Base-by-base conservation (phyloP, 2,329 filamentous ascomycete genomes). In the Fusarium sp. region DNA sequence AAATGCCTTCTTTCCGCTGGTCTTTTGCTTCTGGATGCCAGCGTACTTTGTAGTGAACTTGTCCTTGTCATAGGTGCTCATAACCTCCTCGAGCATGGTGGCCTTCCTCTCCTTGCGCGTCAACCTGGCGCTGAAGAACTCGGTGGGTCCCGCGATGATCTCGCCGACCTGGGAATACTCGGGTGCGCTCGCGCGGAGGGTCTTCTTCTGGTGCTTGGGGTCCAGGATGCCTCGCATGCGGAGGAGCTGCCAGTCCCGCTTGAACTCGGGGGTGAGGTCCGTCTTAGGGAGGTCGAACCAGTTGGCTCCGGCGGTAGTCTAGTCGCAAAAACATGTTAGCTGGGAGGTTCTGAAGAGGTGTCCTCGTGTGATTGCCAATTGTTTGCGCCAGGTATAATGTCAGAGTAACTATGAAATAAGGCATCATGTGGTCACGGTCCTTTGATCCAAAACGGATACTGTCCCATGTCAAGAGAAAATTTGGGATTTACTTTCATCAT, bases 281-380 rank as follows among this genome's bases (percentile, higher is more conserved):
- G 96, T 98, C 78, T 92, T 92, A 7, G 95, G 95, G 63, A 99
- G 87, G 78, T 97, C 90, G 85, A 93, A 98, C 96, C 96, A 98
- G 67, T 93, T 87, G 18, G 91, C 84, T 52, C 96, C 97, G 60
- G 95, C 93, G 70, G 92, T 93, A 66, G 86, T 79, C 82, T 84
- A 57, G 59, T 65, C 54, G 52, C 40, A 62, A 58, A 79, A 56
- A 79, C 58, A 75, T 71, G 61, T 76, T 71, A 76, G 75, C 66
- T 20, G 14, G 18, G 16, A 35, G 52, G n/a, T 65, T 68, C 33
- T 33, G 14, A 20, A 54, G n/a, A 60, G 20, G 13, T 20, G 18
- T 20, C 68, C 42, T 13, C 20, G 52, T 6, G 31, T 27, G 11
- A 58, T 20, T 35, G 62, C 36, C 22, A 47, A 65, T 11, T 60